Base-by-base conservation (phyloP, 805 yeast genomes). In the Sugiyamaella valdiviana region DNA sequence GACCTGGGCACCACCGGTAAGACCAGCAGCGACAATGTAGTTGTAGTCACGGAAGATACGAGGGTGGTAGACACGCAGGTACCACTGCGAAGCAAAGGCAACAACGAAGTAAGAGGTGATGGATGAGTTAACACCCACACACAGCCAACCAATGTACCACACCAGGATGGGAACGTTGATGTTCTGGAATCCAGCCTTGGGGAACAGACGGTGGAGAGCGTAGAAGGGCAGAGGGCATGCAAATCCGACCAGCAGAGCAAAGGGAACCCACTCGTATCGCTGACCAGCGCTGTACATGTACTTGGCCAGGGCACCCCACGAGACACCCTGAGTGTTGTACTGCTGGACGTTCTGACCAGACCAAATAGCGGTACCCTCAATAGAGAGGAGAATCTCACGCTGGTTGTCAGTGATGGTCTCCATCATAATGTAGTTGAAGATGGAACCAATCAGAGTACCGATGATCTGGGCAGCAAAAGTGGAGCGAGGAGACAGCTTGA, bases 401-500 rank as follows among this genome's bases (percentile, higher is more conserved):
- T 54, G 62, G 48, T 62, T 57, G 17, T 62, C 60, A 26, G 62
- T 69, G 42, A 63, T 62, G 17, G 56, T 48, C 54, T 67, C 63
- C 63, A 68, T 52, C 43, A 62, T 51, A 22, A 62, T 62, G 15
- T 55, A 53, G 43, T 61, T 61, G 35, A 60, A 61, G 38, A 60
- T 55, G 0, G 62, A 53, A 32, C 55, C 56, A 32, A 55, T 47
- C 19, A 58, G 42, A 20, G 61, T 57, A 5, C 62, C 70, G 24
- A 66, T 51, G 41, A 69, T 52, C 58, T 70, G 78, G 35, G 68
- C 73, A 56, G 78, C 68, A 67, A 79, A 80, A 26, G 78, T 63
- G 0, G 84, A 75, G 57, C 76, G 67, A 10, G 85, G 85, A 1
- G 84, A 79, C 20, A 80, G 65, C 52, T 77, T 78, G 20, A 76